These are phyloP conservation scores for Niveomyces coronatus DNA, from an alignment of 2,329 filamentous ascomycete genomes.

Conservation along the genomic window DNA sequence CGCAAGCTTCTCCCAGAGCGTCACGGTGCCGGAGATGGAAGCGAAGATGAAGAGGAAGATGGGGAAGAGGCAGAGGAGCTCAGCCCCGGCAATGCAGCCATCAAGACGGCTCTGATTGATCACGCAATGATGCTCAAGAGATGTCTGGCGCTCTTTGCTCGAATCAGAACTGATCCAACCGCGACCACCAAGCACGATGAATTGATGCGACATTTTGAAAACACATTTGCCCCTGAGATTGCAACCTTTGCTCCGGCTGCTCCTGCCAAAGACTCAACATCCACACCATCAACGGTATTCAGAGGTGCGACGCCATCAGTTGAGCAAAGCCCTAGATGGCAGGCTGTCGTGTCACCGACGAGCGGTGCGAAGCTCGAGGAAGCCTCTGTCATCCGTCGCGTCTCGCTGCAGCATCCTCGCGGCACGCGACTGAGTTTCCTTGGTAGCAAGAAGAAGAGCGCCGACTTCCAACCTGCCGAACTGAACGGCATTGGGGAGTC, in stretches of 20 bases:
- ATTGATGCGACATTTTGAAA: constrained; percentile 50
- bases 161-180: constrained; percentile 31
- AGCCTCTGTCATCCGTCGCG: constrained; percentile 37
- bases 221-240: constrained; percentile 55
- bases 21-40: constrained; percentile 28
- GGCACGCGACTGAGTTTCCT: constrained; percentile 48
- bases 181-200: constrained; percentile 32
- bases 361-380: constrained; percentile 34
- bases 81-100: constrained; percentile 59
- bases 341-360: constrained; percentile 24
- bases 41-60: constrained; percentile 29
- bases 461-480: constrained; percentile 20
- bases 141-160: constrained; percentile 60
- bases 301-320: constrained; percentile 39
- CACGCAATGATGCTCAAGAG: constrained; percentile 82
- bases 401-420: constrained; percentile 37
- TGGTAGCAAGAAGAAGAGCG: constrained; percentile 39
- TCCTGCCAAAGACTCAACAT: constrained; percentile 29
- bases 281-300: constrained; percentile 34
- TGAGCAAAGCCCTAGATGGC: constrained; percentile 24
- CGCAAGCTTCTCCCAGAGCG: constrained; percentile 57
- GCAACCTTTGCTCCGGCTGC: constrained; percentile 47
- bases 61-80: constrained; percentile 40
- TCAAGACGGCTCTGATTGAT: constrained; percentile 78
- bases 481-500: constrained; percentile 18